These are phyloP conservation scores for Piper longum DNA, from an alignment of 164 flowering plant species.

Conservation along the genomic window DNA sequence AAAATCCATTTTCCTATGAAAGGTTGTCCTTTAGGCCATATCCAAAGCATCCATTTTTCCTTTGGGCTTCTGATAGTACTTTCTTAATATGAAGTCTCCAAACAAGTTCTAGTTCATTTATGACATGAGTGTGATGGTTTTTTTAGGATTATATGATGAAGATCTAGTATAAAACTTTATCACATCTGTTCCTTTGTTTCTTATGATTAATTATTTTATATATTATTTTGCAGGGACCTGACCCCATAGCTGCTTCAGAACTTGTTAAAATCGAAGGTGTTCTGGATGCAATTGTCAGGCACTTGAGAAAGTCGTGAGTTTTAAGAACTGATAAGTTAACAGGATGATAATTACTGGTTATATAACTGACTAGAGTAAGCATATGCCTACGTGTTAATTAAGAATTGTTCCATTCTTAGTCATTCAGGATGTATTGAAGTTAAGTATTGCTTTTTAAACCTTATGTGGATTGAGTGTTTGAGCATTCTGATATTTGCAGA, in stretches of 20 bases:
- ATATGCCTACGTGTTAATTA: background rate
- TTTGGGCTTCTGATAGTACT: background rate
- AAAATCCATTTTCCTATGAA: too few relatives aligned
- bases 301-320: conserved; percentile 66
- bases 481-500: too few relatives aligned
- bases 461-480: too few relatives aligned
- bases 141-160: background rate
- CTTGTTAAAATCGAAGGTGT: conserved; percentile 74
- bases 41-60: too few relatives aligned
- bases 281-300: conserved; percentile 63
- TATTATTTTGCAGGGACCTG: conserved; percentile 60
- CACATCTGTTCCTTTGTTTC: background rate
- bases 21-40: too few relatives aligned
- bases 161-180: background rate
- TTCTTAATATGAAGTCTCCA: background rate
- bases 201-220: background rate
- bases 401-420: too few relatives aligned
- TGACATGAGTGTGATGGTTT: background rate
- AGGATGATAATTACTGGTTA: background rate
- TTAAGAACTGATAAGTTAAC: background rate
- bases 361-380: background rate
- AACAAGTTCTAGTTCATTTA: too few relatives aligned
- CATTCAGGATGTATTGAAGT: too few relatives aligned
- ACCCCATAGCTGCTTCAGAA: conserved; percentile 67
- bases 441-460: too few relatives aligned